Evolutionary conservation across 1,139 yeast species (phyloP).

Genomic region (Casaregolazyma suthepensis): DNA sequence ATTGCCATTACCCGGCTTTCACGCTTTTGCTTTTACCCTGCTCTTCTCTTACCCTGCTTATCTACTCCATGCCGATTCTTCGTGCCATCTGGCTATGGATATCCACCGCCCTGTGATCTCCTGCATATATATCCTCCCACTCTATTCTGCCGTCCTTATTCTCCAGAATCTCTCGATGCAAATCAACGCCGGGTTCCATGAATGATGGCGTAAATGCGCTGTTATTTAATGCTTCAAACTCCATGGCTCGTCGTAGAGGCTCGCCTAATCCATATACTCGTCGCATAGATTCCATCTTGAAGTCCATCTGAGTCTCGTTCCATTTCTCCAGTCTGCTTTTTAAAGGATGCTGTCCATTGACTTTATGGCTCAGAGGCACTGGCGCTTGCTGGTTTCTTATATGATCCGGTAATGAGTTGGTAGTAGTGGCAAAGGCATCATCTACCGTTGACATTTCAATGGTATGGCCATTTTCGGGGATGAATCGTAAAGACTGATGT

Average conservation of each 20-base stretch:
- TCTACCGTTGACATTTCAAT: constrained; percentile 20
- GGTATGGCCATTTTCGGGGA: constrained; percentile 23
- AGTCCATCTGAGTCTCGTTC: constrained; percentile 69
- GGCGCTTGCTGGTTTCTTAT: constrained; percentile 24
- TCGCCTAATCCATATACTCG: constrained; percentile 90
- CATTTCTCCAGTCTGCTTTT: constrained; percentile 69
- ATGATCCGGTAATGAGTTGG: constrained; percentile 26
- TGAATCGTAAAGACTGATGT: constrained; percentile 23
- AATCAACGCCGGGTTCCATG: constrained; percentile 45
- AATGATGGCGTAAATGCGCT: constrained; percentile 69
- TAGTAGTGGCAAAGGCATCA: constrained; percentile 24
- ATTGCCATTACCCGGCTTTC: too few species aligned
- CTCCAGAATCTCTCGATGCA: constrained; percentile 72
- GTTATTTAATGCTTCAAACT: constrained; percentile 62
- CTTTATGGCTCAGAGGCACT: constrained; percentile 47
- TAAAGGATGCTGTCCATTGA: constrained; percentile 84
- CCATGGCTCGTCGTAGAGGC: constrained; percentile 87
- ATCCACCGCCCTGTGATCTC: constrained; percentile 30
- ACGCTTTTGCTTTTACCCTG: too few species aligned
- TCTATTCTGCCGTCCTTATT: constrained; percentile 72
- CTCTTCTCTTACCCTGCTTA: too few species aligned
- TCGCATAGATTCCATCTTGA: constrained; percentile 71
- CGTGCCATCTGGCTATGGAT: constrained; percentile 66
- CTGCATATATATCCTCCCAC: constrained; percentile 88
- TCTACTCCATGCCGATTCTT: constrained; percentile 48